Evolutionary conservation across 306 rosid genomes (phyloP), one percentile per base, ranked within the genome.

Genomic region (Rubus parviflorus): DNA sequence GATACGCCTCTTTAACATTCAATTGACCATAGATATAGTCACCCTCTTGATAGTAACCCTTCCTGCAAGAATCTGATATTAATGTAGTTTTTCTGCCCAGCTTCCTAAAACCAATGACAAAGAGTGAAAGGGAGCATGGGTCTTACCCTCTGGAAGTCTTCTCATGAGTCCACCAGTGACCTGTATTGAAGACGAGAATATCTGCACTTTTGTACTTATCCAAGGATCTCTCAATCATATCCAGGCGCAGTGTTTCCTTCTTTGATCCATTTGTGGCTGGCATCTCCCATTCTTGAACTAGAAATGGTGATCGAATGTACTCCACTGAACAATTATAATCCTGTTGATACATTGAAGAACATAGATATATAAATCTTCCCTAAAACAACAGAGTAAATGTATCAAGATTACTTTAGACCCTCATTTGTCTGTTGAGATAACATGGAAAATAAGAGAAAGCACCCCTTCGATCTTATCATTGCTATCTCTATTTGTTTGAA

Each of bases 151-250:
- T 60, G 43, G 81, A 45, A 78, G 81, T 78, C 49, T 78, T 78
- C 47, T 78, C 77, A 71, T 78, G 81, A 71, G 77, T 78, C 81
- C 81, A 78, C 72, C 77, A 78, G 30, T 78, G 81, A 40, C 81
- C 81, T 17, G 81, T 78, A 43, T 78, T 78, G 71, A 78, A 78
- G 49, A 78, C 42, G 8, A 78, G 76, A 78, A 78, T 9, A 61
- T 78, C 81, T 48, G 81, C 72, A 60, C 30, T 70, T 61, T 47
- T 70, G 71, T 71, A 78, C 37, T 78, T 61, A 35, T 78, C 77
- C 12, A 54, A 71, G 23, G 81, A 78, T 48, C 54, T 78, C 4
- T 78, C 76, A 4, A 61, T 61, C 60, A 78, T 23, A 78, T 78
- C 81, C 42, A 78, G 53, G 61, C 72, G 81, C 53, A 78, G 71